Evolutionary conservation across 2,329 filamentous ascomycete genomes (phyloP).

Genomic region (Pseudogymnoascus sp.): DNA sequence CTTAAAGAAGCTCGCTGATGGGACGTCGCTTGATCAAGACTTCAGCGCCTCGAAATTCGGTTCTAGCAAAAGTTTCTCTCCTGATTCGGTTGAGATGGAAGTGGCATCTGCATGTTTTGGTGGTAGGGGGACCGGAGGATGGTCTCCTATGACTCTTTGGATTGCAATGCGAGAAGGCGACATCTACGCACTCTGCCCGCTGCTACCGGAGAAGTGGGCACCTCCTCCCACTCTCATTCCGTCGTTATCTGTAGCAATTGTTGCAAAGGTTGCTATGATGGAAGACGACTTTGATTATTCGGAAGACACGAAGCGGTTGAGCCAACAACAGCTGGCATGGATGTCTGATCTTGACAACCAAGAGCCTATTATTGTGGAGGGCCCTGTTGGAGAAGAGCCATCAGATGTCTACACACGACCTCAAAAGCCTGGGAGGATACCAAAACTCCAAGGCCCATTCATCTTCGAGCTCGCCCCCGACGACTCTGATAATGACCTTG

Average conservation of each 20-base stretch:
- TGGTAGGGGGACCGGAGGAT: constrained; percentile 61
- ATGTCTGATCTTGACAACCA: constrained; percentile 58
- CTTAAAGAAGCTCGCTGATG: constrained; percentile 79
- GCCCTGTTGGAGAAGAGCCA: constrained; percentile 38
- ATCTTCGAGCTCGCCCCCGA: constrained; percentile 42
- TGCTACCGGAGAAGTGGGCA: constrained; percentile 81
- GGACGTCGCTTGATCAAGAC: constrained; percentile 72
- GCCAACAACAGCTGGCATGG: constrained; percentile 58
- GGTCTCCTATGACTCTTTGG: constrained; percentile 96
- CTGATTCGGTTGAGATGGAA: constrained; percentile 87
- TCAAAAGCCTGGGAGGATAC: constrained; percentile 47
- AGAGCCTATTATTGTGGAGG: constrained; percentile 49
- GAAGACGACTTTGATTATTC: constrained; percentile 51
- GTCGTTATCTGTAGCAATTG: constrained; percentile 73
- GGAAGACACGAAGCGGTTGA: constrained; percentile 45
- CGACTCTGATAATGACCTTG: constrained; percentile 46
- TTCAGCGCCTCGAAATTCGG: constrained; percentile 67
- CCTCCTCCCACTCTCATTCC: constrained; percentile 68
- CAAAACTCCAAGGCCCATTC: constrained; percentile 55
- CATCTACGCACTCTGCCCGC: constrained; percentile 84
- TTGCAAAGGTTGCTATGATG: constrained; percentile 59
- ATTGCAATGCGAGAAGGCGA: constrained; percentile 91
- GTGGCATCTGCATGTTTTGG: constrained; percentile 81
- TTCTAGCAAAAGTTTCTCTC: constrained; percentile 74
- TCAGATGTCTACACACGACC: constrained; percentile 51